Evolutionary conservation across 2,329 filamentous ascomycete species (phyloP), one percentile per base, ranked within the genome.

Genomic region (Leptographium flavum): DNA sequence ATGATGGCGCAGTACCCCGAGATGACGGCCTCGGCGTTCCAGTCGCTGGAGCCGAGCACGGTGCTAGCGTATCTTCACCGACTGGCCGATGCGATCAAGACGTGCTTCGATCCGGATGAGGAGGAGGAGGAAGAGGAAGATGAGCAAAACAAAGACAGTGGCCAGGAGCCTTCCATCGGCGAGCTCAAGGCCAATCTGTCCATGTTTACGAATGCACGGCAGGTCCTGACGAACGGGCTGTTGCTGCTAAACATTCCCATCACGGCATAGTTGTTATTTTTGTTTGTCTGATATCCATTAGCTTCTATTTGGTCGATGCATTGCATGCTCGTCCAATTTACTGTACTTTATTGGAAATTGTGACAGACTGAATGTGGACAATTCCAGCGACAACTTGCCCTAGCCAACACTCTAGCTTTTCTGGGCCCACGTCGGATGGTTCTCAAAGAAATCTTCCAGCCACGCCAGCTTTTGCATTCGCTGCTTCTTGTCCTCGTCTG

Each of bases 21-120:
- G 47, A 71, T 78, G 1, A 70, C 80, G 33, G 55, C 73, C 49
- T 75, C 79, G 48, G 79, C 79, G 0, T 64, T 73, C 57, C 80
- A 74, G 62, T 80, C 74, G 0, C 70, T 79, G n/a, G 80, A 93
- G 60, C 80, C 81, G 0, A 74, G 76, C 1, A 82, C 77, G 0
- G 68, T 83, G 35, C 63, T 83, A 32, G 76, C 73, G 5, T 62
- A 62, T 49, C 55, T 63, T 23, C 60, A 60, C 4, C 46, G 46
- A 3, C 45, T 53, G 5, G 45, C 47, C 2, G 39, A 46, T 10
- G 44, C 46, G 10, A 33, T 27, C 11, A 33, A 41, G n/a, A 35
- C 28, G 2, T 41, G 37, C 19, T 40, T 43, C 39, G 72, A 69
- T 40, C 74, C 48, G 4, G 47, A 47, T 3, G 30, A 35, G 2